Evolutionary conservation across 2,329 filamentous ascomycete species (phyloP).

Genomic region (Pseudocercospora vitis): DNA sequence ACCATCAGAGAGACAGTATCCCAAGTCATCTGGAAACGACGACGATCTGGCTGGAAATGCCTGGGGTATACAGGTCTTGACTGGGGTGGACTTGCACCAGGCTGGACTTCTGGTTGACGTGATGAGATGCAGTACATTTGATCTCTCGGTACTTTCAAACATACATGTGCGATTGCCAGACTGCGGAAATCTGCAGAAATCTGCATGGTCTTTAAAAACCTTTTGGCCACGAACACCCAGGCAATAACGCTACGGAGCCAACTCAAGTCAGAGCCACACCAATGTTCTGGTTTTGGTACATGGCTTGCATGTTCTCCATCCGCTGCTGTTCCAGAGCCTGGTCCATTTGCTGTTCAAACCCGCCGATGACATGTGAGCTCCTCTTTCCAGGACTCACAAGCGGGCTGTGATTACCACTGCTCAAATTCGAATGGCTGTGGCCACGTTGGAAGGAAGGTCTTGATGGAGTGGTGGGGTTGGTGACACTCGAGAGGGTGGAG

Average conservation of each 20-base stretch:
- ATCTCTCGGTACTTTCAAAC: too few species aligned
- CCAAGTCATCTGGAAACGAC: not conserved
- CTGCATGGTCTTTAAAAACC: too few species aligned
- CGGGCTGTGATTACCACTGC: slow-evolving; percentile 19
- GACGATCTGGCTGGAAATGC: not conserved
- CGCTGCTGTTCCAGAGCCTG: slow-evolving; percentile 30
- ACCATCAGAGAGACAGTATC: not conserved
- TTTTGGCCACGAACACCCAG: too few species aligned
- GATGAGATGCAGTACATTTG: too few species aligned
- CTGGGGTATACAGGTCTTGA: not conserved
- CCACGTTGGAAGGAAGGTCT: slow-evolving; percentile 8
- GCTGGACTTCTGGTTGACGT: not conserved
- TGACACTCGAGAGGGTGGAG: slow-evolving; percentile 18
- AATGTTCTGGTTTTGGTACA: slow-evolving; percentile 30
- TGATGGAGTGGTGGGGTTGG: slow-evolving; percentile 10
- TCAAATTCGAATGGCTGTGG: slow-evolving; percentile 17
- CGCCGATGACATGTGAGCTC: slow-evolving; percentile 13
- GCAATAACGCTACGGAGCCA: too few species aligned
- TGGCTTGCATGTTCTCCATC: slow-evolving; percentile 35
- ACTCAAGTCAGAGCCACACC: too few species aligned
- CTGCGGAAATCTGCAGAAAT: too few species aligned
- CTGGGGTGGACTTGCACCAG: not conserved
- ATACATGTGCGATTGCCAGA: too few species aligned
- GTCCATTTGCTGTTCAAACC: slow-evolving; percentile 26
- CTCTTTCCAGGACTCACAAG: slow-evolving; percentile 30